Evolutionary conservation across 306 rosid genomes (phyloP).

Genomic region (Gastrolobium villosum): DNA sequence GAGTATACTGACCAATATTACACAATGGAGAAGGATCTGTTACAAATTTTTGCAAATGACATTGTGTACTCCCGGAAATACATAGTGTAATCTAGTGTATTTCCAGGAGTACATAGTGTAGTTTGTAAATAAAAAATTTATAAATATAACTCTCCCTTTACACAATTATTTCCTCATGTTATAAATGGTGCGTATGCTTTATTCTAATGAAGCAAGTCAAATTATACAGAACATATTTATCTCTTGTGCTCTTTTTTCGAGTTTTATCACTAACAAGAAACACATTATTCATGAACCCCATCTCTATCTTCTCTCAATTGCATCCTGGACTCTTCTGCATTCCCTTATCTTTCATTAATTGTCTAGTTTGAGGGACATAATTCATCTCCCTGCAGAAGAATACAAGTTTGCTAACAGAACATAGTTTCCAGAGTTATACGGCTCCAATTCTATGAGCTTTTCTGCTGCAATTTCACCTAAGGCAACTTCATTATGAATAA

Average conservation of each 20-base stretch:
- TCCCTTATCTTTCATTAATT: constrained; percentile 55
- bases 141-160: neutral
- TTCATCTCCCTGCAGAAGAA: constrained; percentile 60
- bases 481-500: constrained; percentile 50
- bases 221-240: constrained; percentile 53
- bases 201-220: constrained; percentile 50
- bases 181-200: constrained; percentile 30
- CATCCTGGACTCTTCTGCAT: constrained; percentile 73
- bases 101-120: too few relatives aligned
- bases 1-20: too few relatives aligned
- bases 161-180: constrained; percentile 10
- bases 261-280: constrained; percentile 65
- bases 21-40: too few relatives aligned
- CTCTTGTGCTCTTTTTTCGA: constrained; percentile 53
- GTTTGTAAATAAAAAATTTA: too few relatives aligned
- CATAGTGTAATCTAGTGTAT: too few relatives aligned
- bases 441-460: constrained; percentile 64
- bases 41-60: too few relatives aligned
- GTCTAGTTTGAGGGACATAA: constrained; percentile 59
- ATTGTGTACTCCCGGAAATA: too few relatives aligned
- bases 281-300: constrained; percentile 50
- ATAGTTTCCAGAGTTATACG: constrained; percentile 59
- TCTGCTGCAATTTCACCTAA: constrained; percentile 67
- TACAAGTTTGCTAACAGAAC: constrained; percentile 64
- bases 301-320: constrained; percentile 73